A percentile compares a stretch with the other conserved stretches of the same genome.
These are phyloP conservation scores for Malania oleifera DNA, from an alignment of 164 flowering plant species.

Conservation along the genomic window DNA sequence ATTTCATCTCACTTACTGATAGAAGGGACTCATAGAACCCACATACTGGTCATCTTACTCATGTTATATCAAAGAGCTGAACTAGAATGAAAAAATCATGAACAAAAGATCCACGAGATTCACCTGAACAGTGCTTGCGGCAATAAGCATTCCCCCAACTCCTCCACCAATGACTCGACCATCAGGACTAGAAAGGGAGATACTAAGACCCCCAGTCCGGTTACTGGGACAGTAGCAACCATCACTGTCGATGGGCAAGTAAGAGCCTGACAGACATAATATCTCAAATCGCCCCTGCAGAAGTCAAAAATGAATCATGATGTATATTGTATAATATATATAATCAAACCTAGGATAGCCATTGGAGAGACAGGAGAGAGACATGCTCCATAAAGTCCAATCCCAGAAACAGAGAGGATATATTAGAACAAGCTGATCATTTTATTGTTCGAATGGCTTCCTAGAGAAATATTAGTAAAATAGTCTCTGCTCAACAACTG, in stretches of 20 bases:
- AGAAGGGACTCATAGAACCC: no score
- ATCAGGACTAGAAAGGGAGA: conserved; percentile 84
- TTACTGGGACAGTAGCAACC: conserved; percentile 36
- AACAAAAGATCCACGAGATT: not conserved
- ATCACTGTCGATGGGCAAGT: conserved; percentile 43
- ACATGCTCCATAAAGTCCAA: no score
- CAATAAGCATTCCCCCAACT: conserved; percentile 82
- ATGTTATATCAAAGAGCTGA: no score
- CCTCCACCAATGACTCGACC: conserved; percentile 92
- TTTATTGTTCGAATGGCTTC: no score
- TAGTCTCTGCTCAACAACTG: no score
- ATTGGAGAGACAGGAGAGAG: no score
- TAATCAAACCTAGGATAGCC: not conserved
- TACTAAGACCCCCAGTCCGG: conserved; percentile 68
- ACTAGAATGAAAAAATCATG: not conserved
- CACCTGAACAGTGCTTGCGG: conserved; percentile 92
- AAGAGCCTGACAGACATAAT: conserved; percentile 78
- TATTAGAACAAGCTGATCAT: no score
- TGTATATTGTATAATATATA: not conserved
- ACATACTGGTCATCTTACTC: no score
- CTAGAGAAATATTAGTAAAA: no score
- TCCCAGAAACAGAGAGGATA: no score
- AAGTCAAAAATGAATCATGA: conserved; percentile 8
- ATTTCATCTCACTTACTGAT: no score
- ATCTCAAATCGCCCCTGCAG: conserved; percentile 86